Conservation (phyloP, 257 asterid species). For the Phtheirospermum japonicum region DNA sequence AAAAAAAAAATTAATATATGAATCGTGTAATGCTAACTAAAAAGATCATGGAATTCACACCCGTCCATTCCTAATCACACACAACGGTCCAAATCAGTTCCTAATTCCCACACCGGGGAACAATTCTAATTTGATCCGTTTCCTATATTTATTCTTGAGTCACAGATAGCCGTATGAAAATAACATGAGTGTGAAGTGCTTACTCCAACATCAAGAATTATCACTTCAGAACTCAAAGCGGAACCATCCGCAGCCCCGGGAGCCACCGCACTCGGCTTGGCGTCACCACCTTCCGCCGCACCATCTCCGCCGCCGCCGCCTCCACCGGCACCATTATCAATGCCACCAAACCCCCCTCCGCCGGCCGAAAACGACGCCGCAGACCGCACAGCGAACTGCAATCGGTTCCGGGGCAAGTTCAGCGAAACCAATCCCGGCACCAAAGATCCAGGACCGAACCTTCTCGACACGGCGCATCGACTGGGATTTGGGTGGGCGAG, state of each 20-base stretch:
- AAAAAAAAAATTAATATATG: too few species aligned
- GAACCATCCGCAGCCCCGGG: constrained; percentile 53
- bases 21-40: too few species aligned
- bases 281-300: constrained; percentile 54
- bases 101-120: too few species aligned
- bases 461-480: constrained; percentile 29
- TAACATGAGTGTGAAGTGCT: constrained; percentile 27
- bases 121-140: too few species aligned
- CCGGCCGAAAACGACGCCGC: constrained; percentile 63
- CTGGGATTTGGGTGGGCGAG: constrained; percentile 44
- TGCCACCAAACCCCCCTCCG: constrained; percentile 69
- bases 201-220: constrained; percentile 88
- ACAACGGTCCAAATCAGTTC: too few species aligned
- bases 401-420: constrained; percentile 30
- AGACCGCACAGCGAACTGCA: constrained; percentile 47
- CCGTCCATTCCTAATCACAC: too few species aligned
- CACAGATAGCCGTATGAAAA: too few species aligned
- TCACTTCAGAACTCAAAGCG: constrained; percentile 70
- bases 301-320: constrained; percentile 60
- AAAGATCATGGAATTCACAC: too few species aligned
- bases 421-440: constrained; percentile 30
- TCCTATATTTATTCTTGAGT: too few species aligned
- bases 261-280: constrained; percentile 48
- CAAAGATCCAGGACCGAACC: constrained; percentile 33
- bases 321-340: constrained; percentile 52